These are phyloP conservation scores for Claviceps pusilla DNA, from an alignment of 2,329 filamentous ascomycete genomes.

Conservation along the genomic window DNA sequence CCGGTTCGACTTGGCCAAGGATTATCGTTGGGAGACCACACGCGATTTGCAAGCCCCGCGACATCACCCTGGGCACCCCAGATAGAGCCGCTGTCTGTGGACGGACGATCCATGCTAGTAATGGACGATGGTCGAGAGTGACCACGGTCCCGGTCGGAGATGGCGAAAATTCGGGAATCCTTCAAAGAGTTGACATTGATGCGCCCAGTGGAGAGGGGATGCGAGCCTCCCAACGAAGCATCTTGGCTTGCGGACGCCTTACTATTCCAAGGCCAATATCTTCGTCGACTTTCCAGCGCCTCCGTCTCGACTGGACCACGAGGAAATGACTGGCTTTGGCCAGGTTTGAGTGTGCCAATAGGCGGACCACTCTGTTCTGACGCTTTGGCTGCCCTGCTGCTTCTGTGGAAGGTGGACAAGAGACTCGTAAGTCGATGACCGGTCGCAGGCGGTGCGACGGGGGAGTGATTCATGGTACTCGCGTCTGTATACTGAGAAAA, in stretches of 20 bases:
- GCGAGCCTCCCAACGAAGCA: conserved; percentile 15
- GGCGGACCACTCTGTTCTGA: conserved; percentile 36
- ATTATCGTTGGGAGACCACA: conserved; percentile 49
- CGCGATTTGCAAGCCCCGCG: conserved; percentile 33
- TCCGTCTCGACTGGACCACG: conserved; percentile 42
- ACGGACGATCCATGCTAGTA: conserved; percentile 56
- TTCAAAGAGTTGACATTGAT: conserved; percentile 34
- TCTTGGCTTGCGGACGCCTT: conserved; percentile 36
- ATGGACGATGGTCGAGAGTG: conserved; percentile 55
- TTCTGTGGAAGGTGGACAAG: conserved; percentile 47
- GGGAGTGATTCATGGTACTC: conserved; percentile 24
- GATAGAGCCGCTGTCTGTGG: conserved; percentile 63
- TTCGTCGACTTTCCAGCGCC: conserved; percentile 35
- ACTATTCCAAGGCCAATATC: conserved; percentile 44
- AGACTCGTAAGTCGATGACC: conserved; percentile 31
- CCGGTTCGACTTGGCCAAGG: conserved; percentile 47
- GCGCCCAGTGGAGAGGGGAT: conserved; percentile 25
- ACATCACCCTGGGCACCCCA: conserved; percentile 44
- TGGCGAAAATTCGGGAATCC: conserved; percentile 32
- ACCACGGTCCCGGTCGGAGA: conserved; percentile 40
- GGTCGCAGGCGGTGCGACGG: conserved; percentile 16
- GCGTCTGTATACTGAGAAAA: conserved; percentile 35
- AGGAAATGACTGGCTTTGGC: conserved; percentile 67
- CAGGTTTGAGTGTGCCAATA: conserved; percentile 52
- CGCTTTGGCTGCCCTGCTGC: conserved; percentile 42